Base-by-base conservation (phyloP, 1,284 basidiomycete genomes). In the Chondrostereum purpureum region DNA sequence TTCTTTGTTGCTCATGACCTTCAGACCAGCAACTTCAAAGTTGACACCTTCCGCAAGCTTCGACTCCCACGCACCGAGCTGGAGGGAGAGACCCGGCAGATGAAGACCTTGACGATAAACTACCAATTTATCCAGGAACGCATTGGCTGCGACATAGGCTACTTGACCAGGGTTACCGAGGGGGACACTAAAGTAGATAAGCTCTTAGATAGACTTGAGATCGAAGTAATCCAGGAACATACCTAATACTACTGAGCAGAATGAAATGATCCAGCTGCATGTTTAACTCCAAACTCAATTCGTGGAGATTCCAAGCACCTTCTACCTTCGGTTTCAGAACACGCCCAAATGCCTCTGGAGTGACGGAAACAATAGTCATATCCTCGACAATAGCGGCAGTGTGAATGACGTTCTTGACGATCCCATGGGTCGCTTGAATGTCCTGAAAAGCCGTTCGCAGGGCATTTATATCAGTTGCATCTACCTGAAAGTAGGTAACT, bases 261-360 rank as follows among this genome's bases (percentile, higher is more conserved):
- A 59, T 54, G 44, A 62, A 62, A 3, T 58, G 56, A 3, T 62
- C 57, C 4, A 64, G 55, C 2, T 52, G 21, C 5, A 61, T 51
- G 3, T 49, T 48, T 12, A 64, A 46, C 33, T 60, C 56, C 36
- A 55, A 55, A 23, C 56, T 53, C 14, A 56, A 53, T 4, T 49
- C 6, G 43, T 64, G 60, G n/a, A 64, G 50, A 42, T 64, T 63
- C 61, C 62, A 63, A 1, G 60, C 57, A 2, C 56, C 61, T 13
- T 54, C 17, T 12, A 61, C 56, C 36, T 58, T 61, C 17, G 58
- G 55, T 2, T 54, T 53, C 36, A 60, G 47, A 5, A 56, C 58
- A 2, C 49, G 50, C 10, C 53, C 53, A 34, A 60, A 56, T 17
- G 52, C 53, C 13, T 54, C 39, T 5, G 44, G 23, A 12, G 53